Base-by-base conservation (phyloP, 192 early-diverging fungal species). In the Neocallimastix lanati region DNA sequence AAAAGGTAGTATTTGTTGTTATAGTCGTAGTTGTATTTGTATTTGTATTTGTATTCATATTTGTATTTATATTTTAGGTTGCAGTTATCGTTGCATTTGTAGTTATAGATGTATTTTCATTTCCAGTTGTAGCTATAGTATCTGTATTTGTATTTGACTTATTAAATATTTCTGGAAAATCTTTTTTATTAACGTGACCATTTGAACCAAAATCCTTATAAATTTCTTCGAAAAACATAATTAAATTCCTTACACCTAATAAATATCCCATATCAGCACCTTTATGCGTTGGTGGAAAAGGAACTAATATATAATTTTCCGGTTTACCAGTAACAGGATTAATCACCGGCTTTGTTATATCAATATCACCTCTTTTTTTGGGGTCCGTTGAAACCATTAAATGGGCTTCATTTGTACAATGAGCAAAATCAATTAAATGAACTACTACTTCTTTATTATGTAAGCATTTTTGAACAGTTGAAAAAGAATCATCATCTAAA, bases 391-490 rank as follows among this genome's bases (percentile, higher is more conserved):
- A 76, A 88, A 78, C 25, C 84, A 84, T 40, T 92, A 88, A 29
- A 87, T 88, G 76, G 88, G 86, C 33, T 84, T 76, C n/a, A 94
- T 90, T 81, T 14, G 40, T 50, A 21, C 94, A 96, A 80, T 98
- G 92, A 14, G 95, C 95, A 86, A 99, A 99, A 82, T 99, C 97
- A 81, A 99, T 99, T 84, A 99, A 95, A 76, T 92, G 91, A 33
- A 99, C 83, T 80, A 96, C 92, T 13, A 94, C 93, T 29, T 88
- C 87, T 35, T 12, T 35, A 79, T 36, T 79, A 1, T 18, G 37
- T 27, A 13, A 21, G 12, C 77, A 78, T 28, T 28, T 35, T 76
- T 29, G 29, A 36, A 80, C 36, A 7, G 28, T 76, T 16, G 50
- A 67, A 76, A 79, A 81, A 80, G 28, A 50, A n/a, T 80, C 28